These are phyloP conservation scores for Panus rudis DNA, from an alignment of 768 basidiomycete genomes.

Conservation along the genomic window DNA sequence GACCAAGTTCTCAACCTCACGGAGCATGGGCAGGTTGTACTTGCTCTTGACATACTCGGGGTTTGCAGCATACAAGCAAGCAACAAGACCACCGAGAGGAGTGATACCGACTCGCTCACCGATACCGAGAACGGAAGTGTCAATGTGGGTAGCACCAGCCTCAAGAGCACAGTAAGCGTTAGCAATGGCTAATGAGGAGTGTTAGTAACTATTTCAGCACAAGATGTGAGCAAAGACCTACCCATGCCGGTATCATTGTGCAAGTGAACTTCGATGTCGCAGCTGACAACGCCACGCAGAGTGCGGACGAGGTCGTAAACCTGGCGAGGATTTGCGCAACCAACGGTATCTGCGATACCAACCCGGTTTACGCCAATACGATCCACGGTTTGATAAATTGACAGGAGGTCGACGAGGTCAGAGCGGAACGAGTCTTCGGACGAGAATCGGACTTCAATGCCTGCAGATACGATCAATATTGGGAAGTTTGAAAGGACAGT, in stretches of 20 bases:
- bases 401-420: constrained; percentile 95
- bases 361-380: constrained; percentile 99
- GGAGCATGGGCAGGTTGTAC: constrained; percentile 96
- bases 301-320: constrained; percentile 98
- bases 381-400: constrained; percentile 99
- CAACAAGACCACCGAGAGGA: constrained; percentile 92
- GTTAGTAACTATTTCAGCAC: constrained; percentile 3
- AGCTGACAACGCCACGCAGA: constrained; percentile 89
- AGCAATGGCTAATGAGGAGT: constrained; percentile 65
- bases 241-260: constrained; percentile 99
- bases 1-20: constrained; percentile 97
- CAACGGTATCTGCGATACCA: constrained; percentile 98
- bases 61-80: constrained; percentile 93
- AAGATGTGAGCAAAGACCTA: constrained; percentile 26
- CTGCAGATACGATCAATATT: constrained; percentile 10
- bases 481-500: too few relatives aligned
- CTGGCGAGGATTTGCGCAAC: constrained; percentile 97
- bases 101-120: constrained; percentile 99
- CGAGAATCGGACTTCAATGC: constrained; percentile 97
- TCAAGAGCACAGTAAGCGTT: constrained; percentile 98
- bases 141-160: constrained; percentile 98
- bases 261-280: constrained; percentile 97
- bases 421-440: constrained; percentile 99
- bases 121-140: constrained; percentile 96
- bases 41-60: constrained; percentile 99